Conservation (phyloP, 1,284 basidiomycete genomes). For the Amylostereum chailletii region DNA sequence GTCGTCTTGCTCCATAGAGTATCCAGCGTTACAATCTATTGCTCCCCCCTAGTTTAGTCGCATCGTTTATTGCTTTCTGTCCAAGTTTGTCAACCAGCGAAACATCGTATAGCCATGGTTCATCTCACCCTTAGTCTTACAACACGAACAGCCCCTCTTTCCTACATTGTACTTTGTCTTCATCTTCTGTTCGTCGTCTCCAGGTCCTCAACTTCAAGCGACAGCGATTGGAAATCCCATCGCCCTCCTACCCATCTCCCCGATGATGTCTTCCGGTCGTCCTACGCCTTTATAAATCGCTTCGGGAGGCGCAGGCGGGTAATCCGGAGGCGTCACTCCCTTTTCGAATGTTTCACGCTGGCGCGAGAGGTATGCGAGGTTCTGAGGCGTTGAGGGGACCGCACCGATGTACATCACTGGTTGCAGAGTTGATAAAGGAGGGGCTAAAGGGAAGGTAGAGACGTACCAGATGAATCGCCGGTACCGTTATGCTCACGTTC, state of each 20-base stretch:
- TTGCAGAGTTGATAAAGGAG: no score
- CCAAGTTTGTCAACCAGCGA: no score
- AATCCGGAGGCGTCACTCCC: slow-evolving; percentile 67
- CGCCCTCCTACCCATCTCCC: slow-evolving; percentile 37
- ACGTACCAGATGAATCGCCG: slow-evolving; percentile 61
- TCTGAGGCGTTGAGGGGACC: slow-evolving; percentile 62
- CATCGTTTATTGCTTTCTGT: no score
- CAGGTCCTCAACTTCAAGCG: slow-evolving; percentile 9
- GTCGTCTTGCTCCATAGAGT: no score
- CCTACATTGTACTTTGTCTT: no score
- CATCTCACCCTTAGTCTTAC: no score
- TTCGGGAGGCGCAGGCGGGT: slow-evolving; percentile 56
- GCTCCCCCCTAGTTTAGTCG: no score
- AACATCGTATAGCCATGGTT: no score
- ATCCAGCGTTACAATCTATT: no score
- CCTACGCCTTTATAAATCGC: slow-evolving; percentile 42
- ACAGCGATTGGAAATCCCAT: slow-evolving; percentile 38
- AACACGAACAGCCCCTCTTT: no score
- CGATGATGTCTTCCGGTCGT: slow-evolving; percentile 36
- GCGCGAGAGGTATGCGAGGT: slow-evolving; percentile 50
- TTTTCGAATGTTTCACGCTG: slow-evolving; percentile 56
- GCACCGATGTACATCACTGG: slow-evolving; percentile 69
- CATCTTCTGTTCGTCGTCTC: no score
- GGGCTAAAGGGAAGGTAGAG: neutral
- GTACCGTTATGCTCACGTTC: slow-evolving; percentile 63